Evolutionary conservation across 352 stramenopile genomes (phyloP).

Genomic region (Phytophthora pisi): DNA sequence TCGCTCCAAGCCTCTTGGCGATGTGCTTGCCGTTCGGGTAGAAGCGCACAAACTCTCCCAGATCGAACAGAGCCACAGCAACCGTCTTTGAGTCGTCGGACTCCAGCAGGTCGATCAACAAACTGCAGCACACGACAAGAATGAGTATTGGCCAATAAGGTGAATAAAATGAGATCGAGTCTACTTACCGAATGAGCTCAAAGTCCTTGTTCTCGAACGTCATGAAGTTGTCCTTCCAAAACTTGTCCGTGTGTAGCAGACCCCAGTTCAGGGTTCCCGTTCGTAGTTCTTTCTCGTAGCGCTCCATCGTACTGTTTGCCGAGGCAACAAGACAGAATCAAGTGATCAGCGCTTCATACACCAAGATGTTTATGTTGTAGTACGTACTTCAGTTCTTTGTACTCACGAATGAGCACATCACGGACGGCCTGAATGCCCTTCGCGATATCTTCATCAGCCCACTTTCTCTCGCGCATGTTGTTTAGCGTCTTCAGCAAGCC

Average conservation of each 20-base stretch:
- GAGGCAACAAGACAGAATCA: not conserved
- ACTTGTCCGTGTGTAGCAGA: slow-evolving; percentile 97
- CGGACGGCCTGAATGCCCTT: slow-evolving; percentile 81
- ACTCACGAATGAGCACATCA: slow-evolving; percentile 85
- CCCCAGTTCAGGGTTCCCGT: slow-evolving; percentile 96
- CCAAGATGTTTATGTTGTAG: not conserved
- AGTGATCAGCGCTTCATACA: not conserved
- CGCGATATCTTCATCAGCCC: slow-evolving; percentile 95
- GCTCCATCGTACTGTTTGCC: slow-evolving; percentile 91
- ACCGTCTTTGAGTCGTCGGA: slow-evolving; percentile 94
- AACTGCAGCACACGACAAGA: slow-evolving; percentile 40
- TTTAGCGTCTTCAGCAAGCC: slow-evolving; percentile 95
- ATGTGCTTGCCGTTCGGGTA: slow-evolving; percentile 97
- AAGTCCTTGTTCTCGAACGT: slow-evolving; percentile 98
- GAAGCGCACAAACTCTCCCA: slow-evolving; percentile 98
- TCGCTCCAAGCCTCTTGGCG: slow-evolving; percentile 95
- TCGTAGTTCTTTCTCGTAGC: slow-evolving; percentile 96
- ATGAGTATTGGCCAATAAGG: not conserved
- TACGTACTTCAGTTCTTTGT: slow-evolving; percentile 89
- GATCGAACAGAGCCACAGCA: slow-evolving; percentile 96
- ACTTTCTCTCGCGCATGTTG: slow-evolving; percentile 94
- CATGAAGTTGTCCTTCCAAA: slow-evolving; percentile 98
- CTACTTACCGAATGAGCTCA: slow-evolving; percentile 80
- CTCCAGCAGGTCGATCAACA: slow-evolving; percentile 94
- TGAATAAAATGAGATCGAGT: not conserved